Evolutionary conservation across 495 filamentous ascomycete genomes (phyloP), one percentile per base, ranked within the genome.

Genomic region (Oidiodendron maius): DNA sequence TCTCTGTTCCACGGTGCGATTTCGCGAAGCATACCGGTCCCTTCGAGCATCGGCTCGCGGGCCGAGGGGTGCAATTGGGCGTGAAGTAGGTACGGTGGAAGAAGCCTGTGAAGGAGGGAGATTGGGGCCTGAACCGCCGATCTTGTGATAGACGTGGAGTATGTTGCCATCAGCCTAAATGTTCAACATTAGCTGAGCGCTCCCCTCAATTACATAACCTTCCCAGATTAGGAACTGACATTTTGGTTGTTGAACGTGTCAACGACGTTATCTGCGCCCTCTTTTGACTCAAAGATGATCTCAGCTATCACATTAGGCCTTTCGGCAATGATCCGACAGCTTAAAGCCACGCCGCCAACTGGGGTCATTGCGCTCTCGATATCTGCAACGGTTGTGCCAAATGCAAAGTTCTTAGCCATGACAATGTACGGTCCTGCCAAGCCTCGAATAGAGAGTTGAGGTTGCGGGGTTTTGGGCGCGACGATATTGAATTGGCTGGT

Each of bases 341-440:
- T 80, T 24, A 76, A 60, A 48, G 94, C 79, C 44, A 82, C 69
- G 24, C 88, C 87, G 1, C 82, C 83, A 2, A 85, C 64, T 2
- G 84, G 81, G 34, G 78, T 77, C 70, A 96, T 76, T 36, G 89
- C 89, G 48, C 84, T 82, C 66, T 95, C 87, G 40, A 97, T 95
- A 63, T 98, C 93, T 30, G 87, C 91, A 1, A 88, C 89, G 3
- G 93, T 96, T 3, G 93, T 98, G 30, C 93, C 93, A 3, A 82
- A 82, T 3, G 89, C 90, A 56, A 98, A 91, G 67, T 97, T 97
- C 62, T 82, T 80, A 1, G 84, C 91, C 43, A 89, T 72, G 11
- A 97, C 86, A n/a, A 83, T 76, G 56, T 81, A 93, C 0, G 89
- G 87, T 0, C 87, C 86, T 2, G 89, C 88, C 3, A 79, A 67